Conservation (phyloP, 2,329 filamentous ascomycete species). For the Fusarium stilboides region DNA sequence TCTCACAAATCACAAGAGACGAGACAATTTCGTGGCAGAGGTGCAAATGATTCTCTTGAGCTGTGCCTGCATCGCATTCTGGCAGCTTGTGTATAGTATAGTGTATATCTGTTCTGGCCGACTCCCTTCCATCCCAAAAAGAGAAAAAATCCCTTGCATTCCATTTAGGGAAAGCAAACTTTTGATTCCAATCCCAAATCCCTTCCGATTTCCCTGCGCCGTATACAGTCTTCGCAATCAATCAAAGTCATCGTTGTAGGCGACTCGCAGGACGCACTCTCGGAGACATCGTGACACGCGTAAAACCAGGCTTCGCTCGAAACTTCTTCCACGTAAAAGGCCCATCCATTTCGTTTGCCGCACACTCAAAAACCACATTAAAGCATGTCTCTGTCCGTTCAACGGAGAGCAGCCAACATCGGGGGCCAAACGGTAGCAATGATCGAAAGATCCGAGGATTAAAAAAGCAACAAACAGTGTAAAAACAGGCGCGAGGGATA, state of each 20-base stretch:
- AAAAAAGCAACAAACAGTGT: conserved; percentile 31
- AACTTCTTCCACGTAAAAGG: conserved; percentile 17
- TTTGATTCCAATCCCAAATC: conserved; percentile 39
- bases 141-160: conserved; percentile 40
- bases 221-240: conserved; percentile 45
- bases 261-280: conserved; percentile 20
- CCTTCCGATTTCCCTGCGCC: conserved; percentile 29
- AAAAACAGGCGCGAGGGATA: conserved; percentile 30
- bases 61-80: conserved; percentile 50
- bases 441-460: conserved; percentile 39
- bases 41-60: conserved; percentile 42
- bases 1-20: not conserved
- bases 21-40: conserved; percentile 5
- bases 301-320: conserved; percentile 38
- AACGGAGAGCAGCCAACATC: conserved; percentile 44
- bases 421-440: conserved; percentile 28
- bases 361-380: conserved; percentile 34
- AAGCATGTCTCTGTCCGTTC: conserved; percentile 45
- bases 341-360: conserved; percentile 25
- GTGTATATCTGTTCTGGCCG: conserved; percentile 44
- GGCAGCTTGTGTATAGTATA: conserved; percentile 50
- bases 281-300: conserved; percentile 42
- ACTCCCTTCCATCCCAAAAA: conserved; percentile 23
- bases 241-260: conserved; percentile 38
- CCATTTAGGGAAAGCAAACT: conserved; percentile 39